Percentiles rank a stretch among this genome's conserved stretches.
These are phyloP conservation scores for Sclerotinia glacialis DNA, from an alignment of 2,329 filamentous ascomycete species.

Conservation along the genomic window DNA sequence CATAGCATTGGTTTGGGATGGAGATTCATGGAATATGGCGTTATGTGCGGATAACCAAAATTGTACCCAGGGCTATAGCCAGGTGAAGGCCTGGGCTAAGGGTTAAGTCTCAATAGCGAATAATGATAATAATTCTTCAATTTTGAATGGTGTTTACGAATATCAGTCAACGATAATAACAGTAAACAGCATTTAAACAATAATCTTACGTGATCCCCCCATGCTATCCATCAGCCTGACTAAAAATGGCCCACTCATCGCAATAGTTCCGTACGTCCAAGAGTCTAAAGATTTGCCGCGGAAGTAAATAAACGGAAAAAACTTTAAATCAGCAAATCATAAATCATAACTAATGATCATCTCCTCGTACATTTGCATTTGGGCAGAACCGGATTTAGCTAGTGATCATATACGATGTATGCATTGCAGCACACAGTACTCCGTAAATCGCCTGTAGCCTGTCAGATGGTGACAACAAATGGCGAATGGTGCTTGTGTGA, in stretches of 20 bases:
- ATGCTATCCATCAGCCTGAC: not conserved
- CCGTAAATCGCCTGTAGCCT: not conserved
- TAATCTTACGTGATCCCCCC: not conserved
- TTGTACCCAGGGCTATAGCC: constrained; percentile 9
- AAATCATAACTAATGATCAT: not conserved
- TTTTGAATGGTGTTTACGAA: not conserved
- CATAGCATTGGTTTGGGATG: constrained; percentile 11
- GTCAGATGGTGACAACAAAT: constrained; percentile 16
- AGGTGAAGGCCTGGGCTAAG: too few species aligned
- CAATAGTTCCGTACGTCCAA: not conserved
- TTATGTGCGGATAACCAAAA: constrained; percentile 4
- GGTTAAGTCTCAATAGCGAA: constrained; percentile 14
- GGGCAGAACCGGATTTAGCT: not conserved
- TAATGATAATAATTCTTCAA: constrained; percentile 18
- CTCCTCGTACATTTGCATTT: constrained; percentile 4
- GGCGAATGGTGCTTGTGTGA: not conserved
- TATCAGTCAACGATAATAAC: too few species aligned
- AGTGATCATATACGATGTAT: not conserved
- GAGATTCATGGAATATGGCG: constrained; percentile 4
- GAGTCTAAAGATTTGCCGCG: constrained; percentile 2
- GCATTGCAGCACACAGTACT: not conserved
- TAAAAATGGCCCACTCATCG: not conserved
- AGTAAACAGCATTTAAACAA: not conserved
- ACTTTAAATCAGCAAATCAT: not conserved
- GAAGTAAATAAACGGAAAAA: not conserved